These are phyloP conservation scores for Plectosphaerella cucumerina DNA, from an alignment of 2,329 filamentous ascomycete species.

Conservation along the genomic window DNA sequence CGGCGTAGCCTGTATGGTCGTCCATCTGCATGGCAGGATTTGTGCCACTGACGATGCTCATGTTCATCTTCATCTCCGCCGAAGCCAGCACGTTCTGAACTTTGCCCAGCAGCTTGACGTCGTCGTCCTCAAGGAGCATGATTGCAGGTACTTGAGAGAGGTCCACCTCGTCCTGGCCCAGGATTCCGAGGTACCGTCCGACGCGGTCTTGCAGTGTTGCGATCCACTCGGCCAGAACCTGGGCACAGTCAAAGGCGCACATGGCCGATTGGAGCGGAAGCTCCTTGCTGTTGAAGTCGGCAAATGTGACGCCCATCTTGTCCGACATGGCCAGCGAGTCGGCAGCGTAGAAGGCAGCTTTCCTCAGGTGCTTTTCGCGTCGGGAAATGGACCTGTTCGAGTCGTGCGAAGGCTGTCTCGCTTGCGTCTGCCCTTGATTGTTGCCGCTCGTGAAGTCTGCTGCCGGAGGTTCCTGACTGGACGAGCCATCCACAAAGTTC, in stretches of 20 bases:
- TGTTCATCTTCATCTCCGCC: conserved; percentile 74
- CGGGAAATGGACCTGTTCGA: conserved; percentile 53
- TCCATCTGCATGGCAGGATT: conserved; percentile 50
- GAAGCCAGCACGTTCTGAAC: conserved; percentile 73
- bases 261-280: conserved; percentile 86
- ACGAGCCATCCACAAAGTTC: conserved; percentile 47
- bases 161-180: conserved; percentile 80
- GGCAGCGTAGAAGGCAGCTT: conserved; percentile 92
- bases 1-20: conserved; percentile 71
- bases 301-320: conserved; percentile 79
- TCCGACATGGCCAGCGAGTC: conserved; percentile 88
- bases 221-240: conserved; percentile 92
- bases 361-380: conserved; percentile 82
- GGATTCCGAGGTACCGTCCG: conserved; percentile 80
- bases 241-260: conserved; percentile 90
- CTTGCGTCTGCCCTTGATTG: conserved; percentile 22
- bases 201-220: conserved; percentile 90
- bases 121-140: conserved; percentile 88
- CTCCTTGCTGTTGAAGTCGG: conserved; percentile 78
- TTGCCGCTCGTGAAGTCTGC: conserved; percentile 36
- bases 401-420: neutral
- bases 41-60: conserved; percentile 43
- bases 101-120: conserved; percentile 79
- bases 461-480: conserved; percentile 42
- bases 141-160: conserved; percentile 76